Percentiles rank a stretch among this genome's conserved stretches.
phyloP scores from a whole-genome alignment of 2,329 filamentous ascomycete species.

The Cladosporium sp. region DNA sequence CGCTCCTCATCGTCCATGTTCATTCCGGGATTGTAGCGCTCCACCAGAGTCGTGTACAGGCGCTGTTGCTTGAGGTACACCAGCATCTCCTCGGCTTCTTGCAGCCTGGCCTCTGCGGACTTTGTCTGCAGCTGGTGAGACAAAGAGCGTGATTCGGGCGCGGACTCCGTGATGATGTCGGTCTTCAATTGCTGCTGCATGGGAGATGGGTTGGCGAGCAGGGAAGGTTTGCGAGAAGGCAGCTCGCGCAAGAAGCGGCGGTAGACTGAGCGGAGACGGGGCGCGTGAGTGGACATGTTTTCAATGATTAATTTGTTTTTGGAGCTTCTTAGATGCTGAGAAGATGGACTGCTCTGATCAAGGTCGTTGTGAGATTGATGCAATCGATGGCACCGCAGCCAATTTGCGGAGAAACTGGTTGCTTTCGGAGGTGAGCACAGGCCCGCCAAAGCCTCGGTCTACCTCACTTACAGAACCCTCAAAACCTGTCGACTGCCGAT shows the following conservation, averaged over 20 bases:
- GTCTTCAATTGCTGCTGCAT: constrained; percentile 64
- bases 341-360: background rate
- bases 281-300: constrained; percentile 34
- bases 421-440: constrained; percentile 5
- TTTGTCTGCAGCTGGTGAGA: constrained; percentile 7
- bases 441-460: background rate
- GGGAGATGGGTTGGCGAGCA: constrained; percentile 54
- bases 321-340: background rate
- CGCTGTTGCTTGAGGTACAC: constrained; percentile 81
- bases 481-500: background rate
- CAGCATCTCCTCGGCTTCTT: constrained; percentile 70
- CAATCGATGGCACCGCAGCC: background rate
- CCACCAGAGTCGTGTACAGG: constrained; percentile 70
- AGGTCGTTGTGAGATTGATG: background rate
- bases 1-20: constrained; percentile 78
- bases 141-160: constrained; percentile 32
- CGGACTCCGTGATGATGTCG: constrained; percentile 45
- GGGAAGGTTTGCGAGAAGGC: constrained; percentile 56
- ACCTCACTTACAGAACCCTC: constrained; percentile 10
- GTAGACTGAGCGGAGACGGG: constrained; percentile 68
- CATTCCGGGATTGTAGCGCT: constrained; percentile 92
- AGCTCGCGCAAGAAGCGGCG: constrained; percentile 84
- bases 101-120: constrained; percentile 20
- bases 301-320: background rate
- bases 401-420: background rate